Percentiles rank a stretch among this genome's conserved stretches.
Conservation (phyloP, 106 monocot species). For the Gastrodia elata region DNA sequence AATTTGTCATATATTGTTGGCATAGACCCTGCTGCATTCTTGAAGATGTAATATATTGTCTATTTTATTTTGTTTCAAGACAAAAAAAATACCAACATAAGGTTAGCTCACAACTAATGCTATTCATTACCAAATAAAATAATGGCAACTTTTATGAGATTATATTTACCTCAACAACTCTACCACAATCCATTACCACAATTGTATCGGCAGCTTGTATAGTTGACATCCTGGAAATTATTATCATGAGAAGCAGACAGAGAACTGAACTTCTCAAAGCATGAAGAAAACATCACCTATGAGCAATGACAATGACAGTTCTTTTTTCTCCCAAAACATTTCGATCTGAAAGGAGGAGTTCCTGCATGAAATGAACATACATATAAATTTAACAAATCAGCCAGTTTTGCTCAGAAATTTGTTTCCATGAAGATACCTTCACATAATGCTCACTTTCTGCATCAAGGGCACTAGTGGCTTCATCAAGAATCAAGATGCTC, state of each 20-base stretch:
- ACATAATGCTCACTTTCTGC: slow-evolving; percentile 92
- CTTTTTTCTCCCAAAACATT: slow-evolving; percentile 37
- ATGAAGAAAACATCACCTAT: slow-evolving; percentile 39
- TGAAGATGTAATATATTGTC: not conserved
- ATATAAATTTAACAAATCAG: not conserved
- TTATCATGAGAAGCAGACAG: not conserved
- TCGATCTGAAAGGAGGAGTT: slow-evolving; percentile 39
- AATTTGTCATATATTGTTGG: not conserved
- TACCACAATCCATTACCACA: slow-evolving; percentile 88
- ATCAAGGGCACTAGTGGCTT: slow-evolving; percentile 97
- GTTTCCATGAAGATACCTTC: slow-evolving; percentile 36
- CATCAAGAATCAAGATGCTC: slow-evolving; percentile 80
- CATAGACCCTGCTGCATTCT: not conserved
- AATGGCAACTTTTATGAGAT: not conserved
- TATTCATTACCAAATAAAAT: not conserved
- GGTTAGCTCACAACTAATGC: not conserved
- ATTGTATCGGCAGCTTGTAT: slow-evolving; percentile 85
- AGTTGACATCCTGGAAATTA: slow-evolving; percentile 62
- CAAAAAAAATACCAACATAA: not conserved
- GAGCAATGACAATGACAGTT: slow-evolving; percentile 89
- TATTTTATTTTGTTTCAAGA: not conserved
- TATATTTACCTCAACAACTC: slow-evolving; percentile 66
- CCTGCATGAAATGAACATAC: slow-evolving; percentile 16
- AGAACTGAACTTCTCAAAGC: too few relatives aligned
- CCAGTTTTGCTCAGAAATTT: not conserved